Evolutionary conservation across 495 filamentous ascomycete species (phyloP).

Genomic region (Penicillium macrosclerotiorum): DNA sequence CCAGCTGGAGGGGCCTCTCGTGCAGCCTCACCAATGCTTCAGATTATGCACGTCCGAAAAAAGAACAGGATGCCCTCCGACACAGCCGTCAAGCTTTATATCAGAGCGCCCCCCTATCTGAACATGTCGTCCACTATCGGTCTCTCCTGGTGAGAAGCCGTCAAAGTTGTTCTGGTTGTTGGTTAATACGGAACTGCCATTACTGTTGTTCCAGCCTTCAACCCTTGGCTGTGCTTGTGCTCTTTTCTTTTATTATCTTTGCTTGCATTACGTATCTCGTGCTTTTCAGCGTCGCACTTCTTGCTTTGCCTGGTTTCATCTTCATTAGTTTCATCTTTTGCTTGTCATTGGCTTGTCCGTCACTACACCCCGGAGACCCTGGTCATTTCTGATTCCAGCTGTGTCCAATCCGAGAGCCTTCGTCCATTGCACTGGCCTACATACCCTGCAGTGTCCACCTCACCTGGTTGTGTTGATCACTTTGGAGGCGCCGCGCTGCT

Average conservation of each 20-base stretch:
- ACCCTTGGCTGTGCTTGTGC: no score
- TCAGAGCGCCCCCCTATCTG: constrained; percentile 18
- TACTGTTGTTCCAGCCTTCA: no score
- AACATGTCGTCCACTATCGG: neutral
- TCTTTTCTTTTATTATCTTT: constrained; percentile 3
- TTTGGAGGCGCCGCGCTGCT: neutral
- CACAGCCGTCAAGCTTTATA: constrained; percentile 27
- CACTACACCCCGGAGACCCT: constrained; percentile 11
- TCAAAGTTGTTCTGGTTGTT: neutral
- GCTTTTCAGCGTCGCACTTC: neutral
- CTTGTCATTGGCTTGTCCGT: constrained; percentile 16
- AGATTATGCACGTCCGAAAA: constrained; percentile 9
- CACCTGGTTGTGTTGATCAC: constrained; percentile 9
- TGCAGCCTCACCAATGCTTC: constrained; percentile 13
- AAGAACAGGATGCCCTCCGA: constrained; percentile 1
- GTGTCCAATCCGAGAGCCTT: constrained; percentile 22
- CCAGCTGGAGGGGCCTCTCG: no score
- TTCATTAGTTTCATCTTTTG: neutral
- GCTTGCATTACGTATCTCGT: neutral
- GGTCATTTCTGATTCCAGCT: constrained; percentile 5
- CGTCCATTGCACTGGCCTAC: no score
- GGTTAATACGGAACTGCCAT: no score
- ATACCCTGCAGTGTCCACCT: no score
- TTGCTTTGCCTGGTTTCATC: constrained; percentile 3
- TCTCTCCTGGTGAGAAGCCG: neutral